A percentile compares a stretch with the other conserved stretches of the same genome.
These are phyloP conservation scores for Suillus subluteus DNA, from an alignment of 768 basidiomycete species.

Conservation along the genomic window DNA sequence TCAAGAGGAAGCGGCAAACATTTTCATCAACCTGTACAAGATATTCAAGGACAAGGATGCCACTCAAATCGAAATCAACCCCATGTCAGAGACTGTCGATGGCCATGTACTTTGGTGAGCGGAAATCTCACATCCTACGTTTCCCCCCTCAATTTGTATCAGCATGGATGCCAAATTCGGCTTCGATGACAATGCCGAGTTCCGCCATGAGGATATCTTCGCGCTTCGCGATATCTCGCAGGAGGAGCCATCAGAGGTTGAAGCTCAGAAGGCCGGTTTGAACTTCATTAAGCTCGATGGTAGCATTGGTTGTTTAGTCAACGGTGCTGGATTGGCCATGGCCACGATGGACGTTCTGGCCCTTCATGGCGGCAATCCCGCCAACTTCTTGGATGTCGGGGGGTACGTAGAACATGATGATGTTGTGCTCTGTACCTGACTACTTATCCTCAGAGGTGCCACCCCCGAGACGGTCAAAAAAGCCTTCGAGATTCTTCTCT, in stretches of 20 bases:
- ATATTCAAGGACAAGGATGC: conserved; percentile 99
- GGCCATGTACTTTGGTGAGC: conserved; percentile 90
- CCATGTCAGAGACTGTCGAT: conserved; percentile 89
- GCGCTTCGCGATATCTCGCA: conserved; percentile 89
- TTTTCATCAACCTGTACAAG: conserved; percentile 92
- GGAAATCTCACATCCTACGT: conserved; percentile 5
- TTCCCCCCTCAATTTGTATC: conserved; percentile 11
- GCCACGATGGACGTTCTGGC: conserved; percentile 99
- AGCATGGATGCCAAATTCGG: conserved; percentile 99
- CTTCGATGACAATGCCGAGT: conserved; percentile 99
- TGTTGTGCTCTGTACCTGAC: conserved; percentile 4
- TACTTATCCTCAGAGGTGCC: conserved; percentile 69
- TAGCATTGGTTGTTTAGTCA: conserved; percentile 95
- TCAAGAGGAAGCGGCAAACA: conserved; percentile 86
- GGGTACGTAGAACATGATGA: conserved; percentile 53
- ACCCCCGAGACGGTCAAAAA: conserved; percentile 99
- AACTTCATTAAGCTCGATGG: conserved; percentile 99
- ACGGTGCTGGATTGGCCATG: conserved; percentile 99
- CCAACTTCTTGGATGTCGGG: conserved; percentile 99
- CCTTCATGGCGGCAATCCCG: conserved; percentile 93
- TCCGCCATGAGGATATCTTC: conserved; percentile 93
- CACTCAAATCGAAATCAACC: conserved; percentile 99
- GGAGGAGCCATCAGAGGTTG: conserved; percentile 97
- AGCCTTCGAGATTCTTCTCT: conserved; percentile 93
- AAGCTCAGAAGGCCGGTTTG: conserved; percentile 93